phyloP scores from a whole-genome alignment of 2,329 filamentous ascomycete species.

The Diaporthe sp. region DNA sequence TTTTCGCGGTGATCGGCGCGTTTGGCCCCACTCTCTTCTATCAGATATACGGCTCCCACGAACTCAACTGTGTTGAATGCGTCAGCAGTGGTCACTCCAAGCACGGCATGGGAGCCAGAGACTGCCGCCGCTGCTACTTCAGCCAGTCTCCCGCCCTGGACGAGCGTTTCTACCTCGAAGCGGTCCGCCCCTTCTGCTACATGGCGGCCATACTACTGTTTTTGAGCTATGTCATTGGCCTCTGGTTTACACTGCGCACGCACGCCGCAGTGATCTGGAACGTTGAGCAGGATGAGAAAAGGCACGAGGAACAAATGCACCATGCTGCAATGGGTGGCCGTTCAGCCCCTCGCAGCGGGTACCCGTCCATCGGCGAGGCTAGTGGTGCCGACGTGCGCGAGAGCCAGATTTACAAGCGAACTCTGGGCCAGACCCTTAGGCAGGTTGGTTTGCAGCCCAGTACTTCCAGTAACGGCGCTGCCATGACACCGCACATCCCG shows the following conservation, averaged over 20 bases:
- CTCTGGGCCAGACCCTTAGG: conserved; percentile 89
- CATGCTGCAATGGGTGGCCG: conserved; percentile 46
- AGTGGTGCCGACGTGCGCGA: conserved; percentile 81
- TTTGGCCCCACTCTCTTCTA: conserved; percentile 98
- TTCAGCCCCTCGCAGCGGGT: conserved; percentile 35
- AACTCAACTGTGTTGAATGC: conserved; percentile 85
- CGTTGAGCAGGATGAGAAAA: conserved; percentile 83
- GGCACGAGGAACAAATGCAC: conserved; percentile 64
- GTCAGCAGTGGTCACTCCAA: conserved; percentile 59
- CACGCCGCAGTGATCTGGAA: conserved; percentile 99
- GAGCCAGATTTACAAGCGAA: conserved; percentile 91
- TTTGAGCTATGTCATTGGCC: conserved; percentile 90
- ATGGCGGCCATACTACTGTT: conserved; percentile 88
- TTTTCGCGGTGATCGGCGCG: conserved; percentile 95
- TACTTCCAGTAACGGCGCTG: conserved; percentile 56
- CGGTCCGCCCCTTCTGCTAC: conserved; percentile 94
- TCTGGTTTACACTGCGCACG: conserved; percentile 95
- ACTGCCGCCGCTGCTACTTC: conserved; percentile 95
- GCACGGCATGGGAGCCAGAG: conserved; percentile 63
- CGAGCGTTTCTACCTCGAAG: conserved; percentile 90
- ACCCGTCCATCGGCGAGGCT: conserved; percentile 56
- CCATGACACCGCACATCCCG: conserved; percentile 76
- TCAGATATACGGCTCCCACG: conserved; percentile 97
- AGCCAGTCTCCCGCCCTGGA: conserved; percentile 86
- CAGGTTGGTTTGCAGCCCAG: conserved; percentile 77